Evolutionary conservation across 139 green algal genomes (phyloP), one percentile per base, ranked within the genome.

Genomic region (Eudorina sp.): DNA sequence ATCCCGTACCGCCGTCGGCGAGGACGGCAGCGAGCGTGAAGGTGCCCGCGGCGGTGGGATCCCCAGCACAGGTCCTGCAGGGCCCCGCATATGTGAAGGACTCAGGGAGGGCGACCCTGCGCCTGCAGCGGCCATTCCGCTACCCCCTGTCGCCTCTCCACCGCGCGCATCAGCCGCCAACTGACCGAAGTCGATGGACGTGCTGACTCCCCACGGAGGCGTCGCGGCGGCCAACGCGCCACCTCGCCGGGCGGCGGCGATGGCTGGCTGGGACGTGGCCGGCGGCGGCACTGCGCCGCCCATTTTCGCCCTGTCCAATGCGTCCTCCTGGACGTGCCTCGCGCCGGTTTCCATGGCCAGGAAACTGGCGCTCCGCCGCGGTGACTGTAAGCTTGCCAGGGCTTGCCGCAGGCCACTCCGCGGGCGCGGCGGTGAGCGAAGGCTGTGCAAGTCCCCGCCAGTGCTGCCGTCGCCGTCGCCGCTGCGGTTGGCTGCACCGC

Each of bases 321-420:
- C 80, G 25, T 86, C 64, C 0, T 11, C 29, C 64, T 86, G 80
- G 40, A 86, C 58, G 4, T 86, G n/a, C 4, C 77, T 46, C 16
- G 62, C 62, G 23, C 60, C 80, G 7, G 64, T 43, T 51, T 86
- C 80, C 41, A 86, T n/a, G 8, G 62, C 80, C 2, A 16, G 38
- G 16, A 86, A 86, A 8, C 41, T n/a, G 9, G 43, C 62, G 16
- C 38, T 34, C 29, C 48, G 46, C 31, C 46, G 62, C 0, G 80
- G 80, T 3, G 80, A 86, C 16, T 48, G 60, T 62, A 86, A 45
- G 14, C 23, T 43, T 27, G 60, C 38, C 1, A 86, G n/a, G 7
- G 80, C 80, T n/a, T 86, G 80, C 0, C 62, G 80, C 53, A 86
- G 80, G 11, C 60, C 60, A n/a, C 60, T 70, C 19, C 48, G 62